Base-by-base conservation (phyloP, 768 basidiomycete genomes). In the Psilocybe tampanensis region DNA sequence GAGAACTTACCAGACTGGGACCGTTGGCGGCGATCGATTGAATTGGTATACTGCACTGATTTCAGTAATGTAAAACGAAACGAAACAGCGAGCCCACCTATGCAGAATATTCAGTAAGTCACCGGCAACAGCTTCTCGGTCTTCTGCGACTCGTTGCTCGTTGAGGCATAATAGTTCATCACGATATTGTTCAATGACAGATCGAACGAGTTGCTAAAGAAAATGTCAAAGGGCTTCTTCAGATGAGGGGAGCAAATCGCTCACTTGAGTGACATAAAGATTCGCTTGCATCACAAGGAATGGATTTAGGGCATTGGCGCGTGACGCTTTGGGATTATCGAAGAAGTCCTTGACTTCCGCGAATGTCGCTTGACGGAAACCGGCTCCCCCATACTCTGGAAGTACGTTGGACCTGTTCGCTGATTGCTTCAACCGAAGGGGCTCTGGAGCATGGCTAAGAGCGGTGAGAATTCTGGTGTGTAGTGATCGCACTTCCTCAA, bases 231-330 rank as follows among this genome's bases (percentile, higher is more conserved):
- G 24, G 21, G 22, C 19, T 47, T 52, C 55, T 2, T 3, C 17
- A 19, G 22, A 36, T 21, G n/a, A 12, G 23, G 47, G 47, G 12
- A 8, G 36, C 29, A 32, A 29, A 9, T 43, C 12, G 53, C 80
- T 58, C 60, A 89, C 93, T 83, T 95, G 94, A 11, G 94, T 95
- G 64, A 95, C 94, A 64, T 89, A 95, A 41, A 96, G 77, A 66
- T 96, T 96, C 33, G 90, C 90, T 71, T 95, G 94, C 84, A 94
- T 90, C 29, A 96, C 92, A 26, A 95, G 78, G 79, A 89, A 95
- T 18, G 91, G 89, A 68, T 96, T 94, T 51, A 92, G 80, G 0
- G 93, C 93, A 65, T 91, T 90, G 54, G 86, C 90, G 19, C 90
- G 82, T 8, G 86, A 90, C 7, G 92, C 92, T 59, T 93, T 90